phyloP scores from a whole-genome alignment of 1,139 yeast genomes.

The Debaryomyces sp. region DNA sequence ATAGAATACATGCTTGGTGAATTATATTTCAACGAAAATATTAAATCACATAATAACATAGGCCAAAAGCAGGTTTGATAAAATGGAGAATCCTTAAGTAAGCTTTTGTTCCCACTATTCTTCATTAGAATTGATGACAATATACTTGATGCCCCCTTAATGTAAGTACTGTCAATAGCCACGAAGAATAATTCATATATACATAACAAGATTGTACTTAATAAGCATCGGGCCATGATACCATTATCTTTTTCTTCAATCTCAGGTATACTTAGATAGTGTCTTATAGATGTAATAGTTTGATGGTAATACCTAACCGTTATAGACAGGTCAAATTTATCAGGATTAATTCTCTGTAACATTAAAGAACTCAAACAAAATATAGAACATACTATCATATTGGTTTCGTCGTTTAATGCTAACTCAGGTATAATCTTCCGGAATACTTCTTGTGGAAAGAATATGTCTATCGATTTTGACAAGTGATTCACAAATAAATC shows the following conservation, averaged over 20 bases:
- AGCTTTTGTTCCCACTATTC: constrained; percentile 19
- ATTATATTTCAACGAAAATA: constrained; percentile 35
- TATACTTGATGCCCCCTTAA: constrained; percentile 39
- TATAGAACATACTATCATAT: constrained; percentile 37
- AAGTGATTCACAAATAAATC: constrained; percentile 36
- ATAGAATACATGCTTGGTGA: constrained; percentile 35
- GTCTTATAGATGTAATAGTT: constrained; percentile 35
- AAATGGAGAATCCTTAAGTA: constrained; percentile 32
- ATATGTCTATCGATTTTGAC: constrained; percentile 34
- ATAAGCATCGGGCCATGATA: constrained; percentile 36
- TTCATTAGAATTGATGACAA: constrained; percentile 30
- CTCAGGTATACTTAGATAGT: constrained; percentile 28
- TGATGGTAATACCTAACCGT: constrained; percentile 42
- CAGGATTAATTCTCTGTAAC: constrained; percentile 32
- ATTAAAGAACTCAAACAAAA: constrained; percentile 39
- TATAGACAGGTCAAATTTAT: constrained; percentile 28
- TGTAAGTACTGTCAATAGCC: constrained; percentile 39
- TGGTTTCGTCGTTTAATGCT: constrained; percentile 41
- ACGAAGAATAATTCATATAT: constrained; percentile 42
- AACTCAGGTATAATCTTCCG: constrained; percentile 36
- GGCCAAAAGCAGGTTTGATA: constrained; percentile 42
- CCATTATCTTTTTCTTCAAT: constrained; percentile 29
- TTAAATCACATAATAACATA: constrained; percentile 36
- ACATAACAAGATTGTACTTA: constrained; percentile 41
- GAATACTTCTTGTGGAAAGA: constrained; percentile 33